Evolutionary conservation across 2,329 filamentous ascomycete species (phyloP).

Genomic region (Elsinoe fawcettii): DNA sequence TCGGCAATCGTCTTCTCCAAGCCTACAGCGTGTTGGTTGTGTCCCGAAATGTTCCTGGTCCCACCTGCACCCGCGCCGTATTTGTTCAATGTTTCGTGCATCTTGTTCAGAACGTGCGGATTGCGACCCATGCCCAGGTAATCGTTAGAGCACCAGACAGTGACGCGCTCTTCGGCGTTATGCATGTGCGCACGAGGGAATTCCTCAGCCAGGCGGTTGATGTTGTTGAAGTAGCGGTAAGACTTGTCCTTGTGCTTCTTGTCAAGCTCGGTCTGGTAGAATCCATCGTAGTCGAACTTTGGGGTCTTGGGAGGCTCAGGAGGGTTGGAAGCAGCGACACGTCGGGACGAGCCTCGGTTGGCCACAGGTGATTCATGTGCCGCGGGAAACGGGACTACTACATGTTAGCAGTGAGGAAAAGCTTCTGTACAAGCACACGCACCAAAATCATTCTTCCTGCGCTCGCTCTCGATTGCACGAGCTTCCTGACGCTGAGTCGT

Average conservation of each 20-base stretch:
- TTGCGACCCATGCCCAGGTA: constrained; percentile 98
- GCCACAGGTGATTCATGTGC: constrained; percentile 7
- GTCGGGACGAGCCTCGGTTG: not conserved
- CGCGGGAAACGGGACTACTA: constrained; percentile 15
- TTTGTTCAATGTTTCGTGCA: constrained; percentile 90
- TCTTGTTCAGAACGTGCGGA: constrained; percentile 71
- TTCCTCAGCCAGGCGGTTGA: constrained; percentile 93
- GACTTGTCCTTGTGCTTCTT: constrained; percentile 99
- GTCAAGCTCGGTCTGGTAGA: constrained; percentile 81
- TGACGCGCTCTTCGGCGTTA: constrained; percentile 73
- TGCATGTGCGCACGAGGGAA: constrained; percentile 93
- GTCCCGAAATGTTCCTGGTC: constrained; percentile 94
- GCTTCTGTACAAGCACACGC: constrained; percentile 19
- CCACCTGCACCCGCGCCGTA: constrained; percentile 94
- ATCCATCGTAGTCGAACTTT: constrained; percentile 84
- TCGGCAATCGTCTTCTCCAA: constrained; percentile 77
- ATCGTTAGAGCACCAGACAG: constrained; percentile 98
- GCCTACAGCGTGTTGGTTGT: constrained; percentile 87
- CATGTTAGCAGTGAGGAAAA: constrained; percentile 15
- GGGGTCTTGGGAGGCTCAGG: constrained; percentile 41
- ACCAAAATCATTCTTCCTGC: constrained; percentile 42
- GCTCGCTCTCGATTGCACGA: constrained; percentile 58
- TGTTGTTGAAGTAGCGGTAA: constrained; percentile 99
- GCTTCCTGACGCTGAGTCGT: constrained; percentile 72
- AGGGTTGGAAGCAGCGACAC: constrained; percentile 22